Evolutionary conservation across 2,329 filamentous ascomycete genomes (phyloP), one percentile per base, ranked within the genome.

Genomic region (Alternaria consortialis): DNA sequence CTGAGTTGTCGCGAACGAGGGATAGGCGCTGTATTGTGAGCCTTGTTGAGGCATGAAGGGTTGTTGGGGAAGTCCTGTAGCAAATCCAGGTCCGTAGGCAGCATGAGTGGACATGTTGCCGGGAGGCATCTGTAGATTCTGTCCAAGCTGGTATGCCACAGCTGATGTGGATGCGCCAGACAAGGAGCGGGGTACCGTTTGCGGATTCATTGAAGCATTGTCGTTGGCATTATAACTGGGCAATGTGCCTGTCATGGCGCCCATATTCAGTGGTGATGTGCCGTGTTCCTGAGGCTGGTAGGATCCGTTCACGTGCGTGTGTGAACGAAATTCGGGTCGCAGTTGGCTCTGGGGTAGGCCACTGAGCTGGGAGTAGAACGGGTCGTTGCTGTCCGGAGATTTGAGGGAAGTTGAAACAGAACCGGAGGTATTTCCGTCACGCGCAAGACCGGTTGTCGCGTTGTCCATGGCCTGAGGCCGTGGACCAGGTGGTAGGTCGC

Each of bases 101-200:
- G 68, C 48, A 27, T 76, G 77, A 15, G 62, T 56, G 39, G 70
- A 56, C 42, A 75, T 67, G 7, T 53, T 65, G 40, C 62, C 58
- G 15, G 69, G 60, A 7, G 75, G 68, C 67, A 76, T 74, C 50
- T 80, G 79, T 7, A 77, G 44, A 37, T 73, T 79, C 43, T 80
- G 79, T 58, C 76, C 75, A 12, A 79, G 66, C 39, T 80, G 78
- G 48, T 80, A 81, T 37, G 77, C 76, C n/a, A 80, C 58, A 9
- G 78, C 78, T 25, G 79, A 76, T 48, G 77, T 73, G 7, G 79
- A 79, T 39, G 78, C 74, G 36, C 77, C 76, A 32, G 78, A 75
- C 13, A 79, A 58, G n/a, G 71, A 67, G 39, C 73, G 73, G 53
- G 77, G 76, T 54, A 66, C 58, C 15, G 68, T 67, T 32, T 74